Evolutionary conservation across 768 basidiomycete genomes (phyloP).

Genomic region (Plicaturopsis crispa): DNA sequence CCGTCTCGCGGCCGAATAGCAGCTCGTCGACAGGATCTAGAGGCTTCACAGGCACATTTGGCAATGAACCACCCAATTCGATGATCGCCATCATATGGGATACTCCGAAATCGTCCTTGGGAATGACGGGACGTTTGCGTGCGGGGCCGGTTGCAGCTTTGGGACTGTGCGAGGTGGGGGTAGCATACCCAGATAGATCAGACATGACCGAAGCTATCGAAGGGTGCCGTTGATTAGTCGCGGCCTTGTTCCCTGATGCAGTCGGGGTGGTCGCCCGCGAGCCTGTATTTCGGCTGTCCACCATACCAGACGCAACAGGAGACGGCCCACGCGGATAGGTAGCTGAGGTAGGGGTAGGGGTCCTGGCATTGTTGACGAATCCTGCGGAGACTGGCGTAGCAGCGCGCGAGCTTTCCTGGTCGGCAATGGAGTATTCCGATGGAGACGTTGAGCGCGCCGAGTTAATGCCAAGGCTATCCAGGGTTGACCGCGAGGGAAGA

Average conservation of each 20-base stretch:
- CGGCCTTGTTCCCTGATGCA: neutral
- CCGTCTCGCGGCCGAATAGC: conserved; percentile 60
- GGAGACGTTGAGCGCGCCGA: conserved; percentile 26
- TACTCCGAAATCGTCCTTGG: conserved; percentile 83
- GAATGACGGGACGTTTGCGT: conserved; percentile 41
- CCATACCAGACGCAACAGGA: conserved; percentile 19
- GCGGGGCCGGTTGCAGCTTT: no score
- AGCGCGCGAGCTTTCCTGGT: conserved; percentile 30
- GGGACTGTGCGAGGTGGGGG: conserved; percentile 23
- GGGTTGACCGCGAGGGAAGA: conserved; percentile 10
- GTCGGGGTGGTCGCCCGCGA: conserved; percentile 17
- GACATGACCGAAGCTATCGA: conserved; percentile 75
- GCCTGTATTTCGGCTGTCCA: conserved; percentile 7
- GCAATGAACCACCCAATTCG: conserved; percentile 46
- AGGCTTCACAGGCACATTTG: conserved; percentile 25
- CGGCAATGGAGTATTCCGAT: conserved; percentile 56
- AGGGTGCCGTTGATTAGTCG: conserved; percentile 39
- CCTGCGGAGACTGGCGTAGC: conserved; percentile 34
- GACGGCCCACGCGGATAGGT: neutral
- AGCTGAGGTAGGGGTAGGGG: conserved; percentile 19
- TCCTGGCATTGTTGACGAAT: conserved; percentile 15
- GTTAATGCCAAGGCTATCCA: conserved; percentile 18
- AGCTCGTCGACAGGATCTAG: conserved; percentile 65
- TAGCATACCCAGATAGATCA: conserved; percentile 46
- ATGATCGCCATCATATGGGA: conserved; percentile 85